phyloP scores from a whole-genome alignment of 345 rosid species.

The Hibiscus syriacus region DNA sequence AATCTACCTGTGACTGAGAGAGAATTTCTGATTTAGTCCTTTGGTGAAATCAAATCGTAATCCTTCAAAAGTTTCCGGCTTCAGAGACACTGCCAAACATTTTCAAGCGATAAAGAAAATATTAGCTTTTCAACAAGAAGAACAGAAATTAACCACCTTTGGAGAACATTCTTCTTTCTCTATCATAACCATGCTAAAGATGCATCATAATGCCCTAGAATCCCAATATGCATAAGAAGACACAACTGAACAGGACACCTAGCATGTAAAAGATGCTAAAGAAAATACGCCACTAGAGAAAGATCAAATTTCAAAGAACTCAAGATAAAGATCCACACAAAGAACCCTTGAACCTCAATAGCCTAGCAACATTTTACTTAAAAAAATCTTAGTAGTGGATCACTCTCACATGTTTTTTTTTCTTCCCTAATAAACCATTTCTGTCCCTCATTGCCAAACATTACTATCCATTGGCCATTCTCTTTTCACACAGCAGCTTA shows the following conservation, averaged over 20 bases:
- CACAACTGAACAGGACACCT: background rate
- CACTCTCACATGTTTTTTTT: no score
- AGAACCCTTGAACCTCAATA: background rate
- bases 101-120: constrained; percentile 12
- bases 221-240: background rate
- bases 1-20: constrained; percentile 76
- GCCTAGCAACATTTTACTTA: background rate
- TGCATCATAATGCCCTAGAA: background rate
- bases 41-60: constrained; percentile 92
- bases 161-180: background rate
- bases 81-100: constrained; percentile 76
- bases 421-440: no score
- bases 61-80: constrained; percentile 90
- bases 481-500: background rate
- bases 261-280: background rate
- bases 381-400: background rate
- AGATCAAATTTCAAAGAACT: background rate
- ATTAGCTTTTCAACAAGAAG: background rate
- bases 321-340: background rate
- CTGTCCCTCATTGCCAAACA: background rate
- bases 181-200: background rate
- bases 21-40: constrained; percentile 76
- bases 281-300: background rate
- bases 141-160: background rate
- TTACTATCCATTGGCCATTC: background rate